Evolutionary conservation across 2,329 filamentous ascomycete species (phyloP).

Genomic region (Penicillium sp.): DNA sequence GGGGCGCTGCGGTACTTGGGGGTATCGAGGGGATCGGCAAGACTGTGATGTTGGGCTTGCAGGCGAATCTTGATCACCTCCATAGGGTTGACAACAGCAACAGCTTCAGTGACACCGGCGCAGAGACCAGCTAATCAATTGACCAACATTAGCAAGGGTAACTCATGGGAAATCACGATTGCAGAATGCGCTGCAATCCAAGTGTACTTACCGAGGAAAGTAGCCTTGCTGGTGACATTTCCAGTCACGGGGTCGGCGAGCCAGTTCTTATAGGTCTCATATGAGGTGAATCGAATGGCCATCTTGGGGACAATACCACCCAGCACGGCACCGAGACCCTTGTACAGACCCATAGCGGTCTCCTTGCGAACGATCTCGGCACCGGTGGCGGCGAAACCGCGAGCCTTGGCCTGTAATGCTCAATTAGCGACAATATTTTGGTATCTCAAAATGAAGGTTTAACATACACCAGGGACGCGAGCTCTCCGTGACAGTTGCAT

Average conservation of each 20-base stretch:
- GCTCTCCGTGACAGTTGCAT: conserved; percentile 96
- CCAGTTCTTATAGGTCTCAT: conserved; percentile 89
- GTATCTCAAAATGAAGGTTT: not conserved
- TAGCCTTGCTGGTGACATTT: conserved; percentile 66
- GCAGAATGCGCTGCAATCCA: not conserved
- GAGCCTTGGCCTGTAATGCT: conserved; percentile 60
- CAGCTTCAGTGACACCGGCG: conserved; percentile 93
- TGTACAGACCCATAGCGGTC: conserved; percentile 91
- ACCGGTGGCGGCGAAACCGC: conserved; percentile 86
- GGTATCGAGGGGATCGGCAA: conserved; percentile 93
- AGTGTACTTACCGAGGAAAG: conserved; percentile 62
- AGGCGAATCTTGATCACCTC: conserved; percentile 98
- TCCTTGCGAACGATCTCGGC: conserved; percentile 83
- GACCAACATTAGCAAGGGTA: not conserved
- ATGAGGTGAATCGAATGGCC: conserved; percentile 98
- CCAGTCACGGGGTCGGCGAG: conserved; percentile 70
- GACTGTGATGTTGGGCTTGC: conserved; percentile 95
- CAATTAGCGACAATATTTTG: conserved; percentile 11
- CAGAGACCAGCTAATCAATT: conserved; percentile 69
- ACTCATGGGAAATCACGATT: not conserved
- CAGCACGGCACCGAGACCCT: conserved; percentile 93
- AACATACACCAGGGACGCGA: conserved; percentile 70
- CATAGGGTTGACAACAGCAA: conserved; percentile 96
- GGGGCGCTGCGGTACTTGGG: conserved; percentile 97
- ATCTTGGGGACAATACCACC: conserved; percentile 98